Evolutionary conservation across 2,329 filamentous ascomycete species (phyloP), one percentile per base, ranked within the genome.

Genomic region (Cryphonectria radicalis): DNA sequence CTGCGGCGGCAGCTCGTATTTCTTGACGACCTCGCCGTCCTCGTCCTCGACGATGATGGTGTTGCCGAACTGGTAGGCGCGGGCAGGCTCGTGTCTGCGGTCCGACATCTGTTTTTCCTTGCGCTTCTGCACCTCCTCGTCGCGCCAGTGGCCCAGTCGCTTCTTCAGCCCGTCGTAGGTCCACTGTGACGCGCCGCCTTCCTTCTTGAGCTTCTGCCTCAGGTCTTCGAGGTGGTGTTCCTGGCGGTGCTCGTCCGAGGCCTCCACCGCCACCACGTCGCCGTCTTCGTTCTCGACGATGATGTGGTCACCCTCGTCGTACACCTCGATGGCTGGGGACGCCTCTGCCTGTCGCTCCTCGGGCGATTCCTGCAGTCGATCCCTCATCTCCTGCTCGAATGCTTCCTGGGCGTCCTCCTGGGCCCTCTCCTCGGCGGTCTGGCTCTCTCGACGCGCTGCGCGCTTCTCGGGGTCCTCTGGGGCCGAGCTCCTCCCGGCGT

Each of bases 21-120:
- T 90, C 83, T 95, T 95, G 78, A 97, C 88, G 43, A 97, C 93
- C 79, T 97, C 93, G 60, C 93, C 93, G 76, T 95, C 91, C 79
- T 93, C 92, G 73, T 97, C 93, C 81, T 97, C 93, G 22, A 97
- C 92, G 78, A 97, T 95, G 74, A 97, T 93, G 60, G 88, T 95
- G 78, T 93, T 95, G 74, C 93, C 93, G 77, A 94, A 95, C 75
- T 95, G 93, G 78, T 95, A 97, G 6, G 93, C 93, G 64, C 91
- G 85, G n/a, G 93, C 93, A 17, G 93, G 92, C 69, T 92, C 92
- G 74, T 90, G 87, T 74, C 84, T 87, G 67, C 88, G 85, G 53
- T 85, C 82, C 17, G 75, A 80, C 74, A 91, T 88, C 3, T 84
- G 79, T 79, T 90, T 90, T 59, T 84, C 84, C 76, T 91, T 92